phyloP scores from a whole-genome alignment of 371 early-diverging fungal genomes.

The Dichotomocladium elegans region DNA sequence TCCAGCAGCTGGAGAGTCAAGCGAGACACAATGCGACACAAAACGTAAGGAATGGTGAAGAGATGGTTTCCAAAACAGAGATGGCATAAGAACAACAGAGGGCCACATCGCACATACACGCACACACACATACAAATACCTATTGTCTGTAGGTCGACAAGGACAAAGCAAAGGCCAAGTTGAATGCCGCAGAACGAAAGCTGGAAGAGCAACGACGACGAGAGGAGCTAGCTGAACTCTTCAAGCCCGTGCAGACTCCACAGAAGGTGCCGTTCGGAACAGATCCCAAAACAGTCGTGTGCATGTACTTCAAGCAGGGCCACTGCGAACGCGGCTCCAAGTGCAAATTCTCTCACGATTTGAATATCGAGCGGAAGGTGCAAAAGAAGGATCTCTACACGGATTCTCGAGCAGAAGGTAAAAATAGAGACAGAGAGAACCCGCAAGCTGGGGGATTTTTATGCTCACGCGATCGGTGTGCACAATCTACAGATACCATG shows the following conservation, averaged over 20 bases:
- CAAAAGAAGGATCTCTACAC: constrained; percentile 92
- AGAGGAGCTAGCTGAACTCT: constrained; percentile 73
- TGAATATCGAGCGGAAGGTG: constrained; percentile 84
- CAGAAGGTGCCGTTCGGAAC: constrained; percentile 99
- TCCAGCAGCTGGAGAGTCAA: constrained; percentile 88
- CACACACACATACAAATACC: not conserved
- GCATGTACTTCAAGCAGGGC: constrained; percentile 91
- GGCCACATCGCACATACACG: no score
- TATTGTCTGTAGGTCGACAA: constrained; percentile 1
- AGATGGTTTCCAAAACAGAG: no score
- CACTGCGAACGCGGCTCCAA: constrained; percentile 89
- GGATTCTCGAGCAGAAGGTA: constrained; percentile 59
- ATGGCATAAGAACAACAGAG: no score
- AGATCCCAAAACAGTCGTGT: constrained; percentile 98
- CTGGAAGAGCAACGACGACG: constrained; percentile 39
- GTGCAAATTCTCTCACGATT: constrained; percentile 99
- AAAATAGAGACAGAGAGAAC: not conserved
- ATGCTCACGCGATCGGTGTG: no score
- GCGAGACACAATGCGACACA: constrained; percentile 53
- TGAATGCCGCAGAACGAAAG: constrained; percentile 34
- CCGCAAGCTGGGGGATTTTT: no score
- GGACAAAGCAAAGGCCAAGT: constrained; percentile 6
- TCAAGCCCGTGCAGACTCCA: constrained; percentile 81
- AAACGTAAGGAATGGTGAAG: no score
- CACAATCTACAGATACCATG: constrained; percentile 92